These are phyloP conservation scores for Russula compacta DNA, from an alignment of 768 basidiomycete genomes.

Conservation along the genomic window DNA sequence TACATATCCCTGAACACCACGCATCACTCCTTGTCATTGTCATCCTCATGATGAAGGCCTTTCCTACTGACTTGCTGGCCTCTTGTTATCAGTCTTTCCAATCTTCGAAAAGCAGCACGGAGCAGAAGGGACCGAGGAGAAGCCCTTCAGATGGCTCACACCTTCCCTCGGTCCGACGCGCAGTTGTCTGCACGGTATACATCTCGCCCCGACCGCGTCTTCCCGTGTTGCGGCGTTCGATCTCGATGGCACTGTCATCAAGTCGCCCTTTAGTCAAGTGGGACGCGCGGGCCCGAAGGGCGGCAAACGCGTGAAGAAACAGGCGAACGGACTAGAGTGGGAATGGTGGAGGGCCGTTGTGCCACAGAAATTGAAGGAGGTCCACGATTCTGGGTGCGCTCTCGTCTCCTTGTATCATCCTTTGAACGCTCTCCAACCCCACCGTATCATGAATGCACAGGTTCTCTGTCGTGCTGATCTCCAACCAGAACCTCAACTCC, in stretches of 20 bases:
- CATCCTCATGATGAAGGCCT: background rate
- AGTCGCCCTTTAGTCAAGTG: slow-evolving; percentile 26
- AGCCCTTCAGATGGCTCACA: slow-evolving; percentile 26
- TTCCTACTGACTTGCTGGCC: background rate
- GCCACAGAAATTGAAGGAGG: slow-evolving; percentile 50
- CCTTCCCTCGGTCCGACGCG: slow-evolving; percentile 27
- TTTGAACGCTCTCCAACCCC: background rate
- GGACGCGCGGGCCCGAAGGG: slow-evolving; percentile 31
- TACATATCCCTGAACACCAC: background rate
- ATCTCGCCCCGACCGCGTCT: slow-evolving; percentile 33
- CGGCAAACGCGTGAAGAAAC: slow-evolving; percentile 22
- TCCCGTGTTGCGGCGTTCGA: slow-evolving; percentile 75
- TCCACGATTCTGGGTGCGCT: slow-evolving; percentile 51
- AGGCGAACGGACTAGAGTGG: slow-evolving; percentile 41
- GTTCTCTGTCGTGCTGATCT: slow-evolving; percentile 64
- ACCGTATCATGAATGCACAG: slow-evolving; percentile 29
- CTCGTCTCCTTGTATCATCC: background rate
- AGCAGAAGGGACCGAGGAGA: background rate
- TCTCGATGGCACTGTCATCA: slow-evolving; percentile 79
- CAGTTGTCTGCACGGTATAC: slow-evolving; percentile 32
- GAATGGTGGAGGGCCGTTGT: slow-evolving; percentile 68
- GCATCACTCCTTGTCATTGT: background rate
- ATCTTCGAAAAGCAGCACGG: slow-evolving; percentile 22
- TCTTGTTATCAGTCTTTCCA: slow-evolving; percentile 22
- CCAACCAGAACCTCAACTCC: slow-evolving; percentile 63